These are phyloP conservation scores for Yarrowia keelungensis DNA, from an alignment of 805 yeast genomes.

Conservation along the genomic window DNA sequence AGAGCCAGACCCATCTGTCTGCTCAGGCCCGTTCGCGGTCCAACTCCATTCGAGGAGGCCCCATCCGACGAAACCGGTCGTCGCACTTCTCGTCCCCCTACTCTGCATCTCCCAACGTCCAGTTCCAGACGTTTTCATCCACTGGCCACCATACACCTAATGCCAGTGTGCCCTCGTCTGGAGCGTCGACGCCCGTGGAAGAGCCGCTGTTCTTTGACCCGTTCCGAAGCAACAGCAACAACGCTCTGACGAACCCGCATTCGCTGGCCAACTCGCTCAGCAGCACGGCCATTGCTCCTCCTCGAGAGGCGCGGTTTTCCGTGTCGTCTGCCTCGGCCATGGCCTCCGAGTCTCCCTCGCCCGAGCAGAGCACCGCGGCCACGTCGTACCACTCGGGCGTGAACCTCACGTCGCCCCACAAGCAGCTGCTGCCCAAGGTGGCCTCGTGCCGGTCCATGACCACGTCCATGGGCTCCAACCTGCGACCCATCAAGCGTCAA, in stretches of 20 bases:
- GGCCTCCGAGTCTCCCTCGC: conserved; percentile 35
- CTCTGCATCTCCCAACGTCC: conserved; percentile 37
- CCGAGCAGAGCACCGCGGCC: conserved; percentile 37
- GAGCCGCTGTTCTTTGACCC: conserved; percentile 39
- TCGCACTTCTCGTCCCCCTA: conserved; percentile 32
- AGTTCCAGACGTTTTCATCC: conserved; percentile 32
- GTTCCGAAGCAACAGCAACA: conserved; percentile 32
- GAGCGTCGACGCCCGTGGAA: conserved; percentile 36
- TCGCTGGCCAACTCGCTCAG: conserved; percentile 33
- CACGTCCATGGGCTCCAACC: conserved; percentile 34
- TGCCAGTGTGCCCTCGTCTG: conserved; percentile 35
- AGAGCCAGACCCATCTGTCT: conserved; percentile 27
- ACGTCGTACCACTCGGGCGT: conserved; percentile 36
- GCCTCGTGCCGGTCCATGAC: conserved; percentile 27
- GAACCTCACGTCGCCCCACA: conserved; percentile 36
- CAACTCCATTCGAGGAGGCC: conserved; percentile 38
- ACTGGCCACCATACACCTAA: conserved; percentile 14
- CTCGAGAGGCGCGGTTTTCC: conserved; percentile 34
- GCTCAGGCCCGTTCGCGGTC: conserved; percentile 17
- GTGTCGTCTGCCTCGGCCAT: conserved; percentile 20
- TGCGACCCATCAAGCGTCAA: conserved; percentile 38
- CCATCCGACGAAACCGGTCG: conserved; percentile 39
- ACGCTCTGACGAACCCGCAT: conserved; percentile 28
- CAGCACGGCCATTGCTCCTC: conserved; percentile 38
- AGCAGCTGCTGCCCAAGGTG: conserved; percentile 37